Evolutionary conservation across 179 eudicot species (phyloP).

Genomic region (Drosera spatulata): DNA sequence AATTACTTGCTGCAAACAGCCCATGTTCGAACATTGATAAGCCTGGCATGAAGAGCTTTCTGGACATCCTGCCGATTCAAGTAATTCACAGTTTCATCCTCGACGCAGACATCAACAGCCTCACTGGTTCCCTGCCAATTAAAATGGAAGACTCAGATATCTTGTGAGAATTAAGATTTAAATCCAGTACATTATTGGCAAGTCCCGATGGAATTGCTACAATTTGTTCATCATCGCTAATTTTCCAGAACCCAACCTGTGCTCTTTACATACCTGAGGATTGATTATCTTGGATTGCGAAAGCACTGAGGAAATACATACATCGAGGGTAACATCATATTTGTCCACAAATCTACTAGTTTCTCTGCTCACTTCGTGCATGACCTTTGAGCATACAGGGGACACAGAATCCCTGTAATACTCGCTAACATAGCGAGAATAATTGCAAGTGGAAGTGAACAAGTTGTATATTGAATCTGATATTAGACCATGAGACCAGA

Average conservation of each 20-base stretch:
- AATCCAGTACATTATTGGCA: too few relatives aligned
- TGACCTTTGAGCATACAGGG: conserved; percentile 61
- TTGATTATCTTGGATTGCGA: conserved; percentile 73
- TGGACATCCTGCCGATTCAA: conserved; percentile 77
- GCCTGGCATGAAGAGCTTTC: conserved; percentile 78
- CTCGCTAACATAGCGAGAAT: conserved; percentile 81
- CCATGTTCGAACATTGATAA: conserved; percentile 77
- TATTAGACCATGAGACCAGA: conserved; percentile 96
- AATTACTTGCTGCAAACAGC: conserved; percentile 71
- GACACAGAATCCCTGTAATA: conserved; percentile 67
- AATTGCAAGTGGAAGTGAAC: conserved; percentile 75
- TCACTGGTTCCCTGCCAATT: conserved; percentile 48
- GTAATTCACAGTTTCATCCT: conserved; percentile 80
- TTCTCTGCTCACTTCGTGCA: conserved; percentile 65
- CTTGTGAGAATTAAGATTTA: too few relatives aligned
- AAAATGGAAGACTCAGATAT: not conserved
- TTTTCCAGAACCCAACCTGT: too few relatives aligned
- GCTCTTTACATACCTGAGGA: conserved; percentile 45
- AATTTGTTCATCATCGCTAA: too few relatives aligned
- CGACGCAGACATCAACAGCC: conserved; percentile 84
- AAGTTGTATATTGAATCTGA: conserved; percentile 76
- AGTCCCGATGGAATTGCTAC: too few relatives aligned
- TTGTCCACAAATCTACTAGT: conserved; percentile 91
- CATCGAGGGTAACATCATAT: conserved; percentile 95
- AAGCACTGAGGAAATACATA: conserved; percentile 73